Percentiles rank a stretch among this genome's conserved stretches.
These are phyloP conservation scores for Saksenaea vasiformis DNA, from an alignment of 371 early-diverging fungal species.

Conservation along the genomic window DNA sequence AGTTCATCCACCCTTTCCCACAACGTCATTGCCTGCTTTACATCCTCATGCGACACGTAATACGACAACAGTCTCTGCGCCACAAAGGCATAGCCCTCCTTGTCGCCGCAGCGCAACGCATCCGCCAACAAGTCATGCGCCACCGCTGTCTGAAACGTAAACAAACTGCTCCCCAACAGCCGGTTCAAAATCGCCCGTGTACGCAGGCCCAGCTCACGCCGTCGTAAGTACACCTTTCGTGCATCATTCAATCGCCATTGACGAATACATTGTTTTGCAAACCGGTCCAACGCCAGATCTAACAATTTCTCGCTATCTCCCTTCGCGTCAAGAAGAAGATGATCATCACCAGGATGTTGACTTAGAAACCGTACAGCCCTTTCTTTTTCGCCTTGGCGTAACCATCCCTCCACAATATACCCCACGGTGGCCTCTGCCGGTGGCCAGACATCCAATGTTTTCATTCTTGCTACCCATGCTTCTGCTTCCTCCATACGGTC, in stretches of 20 bases:
- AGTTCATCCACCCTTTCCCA: constrained; percentile 27
- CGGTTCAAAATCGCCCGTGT: constrained; percentile 11
- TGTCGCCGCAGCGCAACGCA: constrained; percentile 19
- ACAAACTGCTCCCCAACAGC: constrained; percentile 19
- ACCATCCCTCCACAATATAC: constrained; percentile 18
- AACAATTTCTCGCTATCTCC: constrained; percentile 14
- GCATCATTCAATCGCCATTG: constrained; percentile 25
- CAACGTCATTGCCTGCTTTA: constrained; percentile 20
- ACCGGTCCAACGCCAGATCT: constrained; percentile 18
- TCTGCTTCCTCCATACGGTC: constrained; percentile 15
- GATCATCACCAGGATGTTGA: constrained; percentile 7
- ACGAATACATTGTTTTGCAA: constrained; percentile 18
- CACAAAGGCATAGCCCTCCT: constrained; percentile 7
- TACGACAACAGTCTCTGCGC: constrained; percentile 18
- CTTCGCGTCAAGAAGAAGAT: background rate
- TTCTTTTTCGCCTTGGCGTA: constrained; percentile 13
- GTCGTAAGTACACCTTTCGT: constrained; percentile 20
- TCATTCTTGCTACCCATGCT: constrained; percentile 26
- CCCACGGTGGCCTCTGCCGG: constrained; percentile 11
- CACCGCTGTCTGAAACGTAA: constrained; percentile 21
- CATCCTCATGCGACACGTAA: constrained; percentile 20
- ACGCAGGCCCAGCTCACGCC: constrained; percentile 17
- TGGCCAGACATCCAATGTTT: background rate
- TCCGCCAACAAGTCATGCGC: constrained; percentile 19
- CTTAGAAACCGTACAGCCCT: constrained; percentile 16